Evolutionary conservation across 495 filamentous ascomycete genomes (phyloP).

Genomic region (Podospora appendiculata): DNA sequence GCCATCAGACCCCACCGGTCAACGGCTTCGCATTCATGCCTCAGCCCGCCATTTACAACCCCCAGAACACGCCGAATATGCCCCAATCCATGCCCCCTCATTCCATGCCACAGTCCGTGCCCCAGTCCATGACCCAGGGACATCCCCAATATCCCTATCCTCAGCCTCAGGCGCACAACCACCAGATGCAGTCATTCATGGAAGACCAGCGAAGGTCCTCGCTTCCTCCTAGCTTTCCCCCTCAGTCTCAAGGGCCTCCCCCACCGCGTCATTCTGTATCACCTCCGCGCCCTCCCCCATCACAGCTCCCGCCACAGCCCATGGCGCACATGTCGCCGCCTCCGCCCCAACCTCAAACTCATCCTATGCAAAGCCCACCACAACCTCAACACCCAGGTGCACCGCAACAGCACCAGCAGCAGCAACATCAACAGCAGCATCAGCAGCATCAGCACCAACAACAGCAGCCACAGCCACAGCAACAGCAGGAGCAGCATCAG

Average conservation of each 20-base stretch:
- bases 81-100: constrained; percentile 38
- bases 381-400: constrained; percentile 23
- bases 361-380: constrained; percentile 3
- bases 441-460: constrained; percentile 25
- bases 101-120: constrained; percentile 32
- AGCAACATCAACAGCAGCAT: constrained; percentile 17
- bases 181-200: constrained; percentile 52
- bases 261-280: constrained; percentile 32
- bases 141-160: constrained; percentile 44
- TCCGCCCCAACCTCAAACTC: constrained; percentile 14
- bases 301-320: constrained; percentile 30
- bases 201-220: constrained; percentile 60
- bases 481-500: constrained; percentile 29
- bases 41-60: constrained; percentile 78
- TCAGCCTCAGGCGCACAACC: constrained; percentile 25
- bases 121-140: constrained; percentile 26
- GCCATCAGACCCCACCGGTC: constrained; percentile 53
- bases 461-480: constrained; percentile 36
- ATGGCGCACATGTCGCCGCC: constrained; percentile 28
- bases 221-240: constrained; percentile 49
- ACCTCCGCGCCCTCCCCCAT: constrained; percentile 27
- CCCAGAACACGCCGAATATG: constrained; percentile 50
- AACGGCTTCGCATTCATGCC: constrained; percentile 82
- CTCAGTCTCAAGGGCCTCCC: constrained; percentile 23
- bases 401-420: constrained; percentile 26